A percentile compares a stretch with the other conserved stretches of the same genome.
phyloP scores from a whole-genome alignment of 441 rosid genomes.

The Daphne laureola region DNA sequence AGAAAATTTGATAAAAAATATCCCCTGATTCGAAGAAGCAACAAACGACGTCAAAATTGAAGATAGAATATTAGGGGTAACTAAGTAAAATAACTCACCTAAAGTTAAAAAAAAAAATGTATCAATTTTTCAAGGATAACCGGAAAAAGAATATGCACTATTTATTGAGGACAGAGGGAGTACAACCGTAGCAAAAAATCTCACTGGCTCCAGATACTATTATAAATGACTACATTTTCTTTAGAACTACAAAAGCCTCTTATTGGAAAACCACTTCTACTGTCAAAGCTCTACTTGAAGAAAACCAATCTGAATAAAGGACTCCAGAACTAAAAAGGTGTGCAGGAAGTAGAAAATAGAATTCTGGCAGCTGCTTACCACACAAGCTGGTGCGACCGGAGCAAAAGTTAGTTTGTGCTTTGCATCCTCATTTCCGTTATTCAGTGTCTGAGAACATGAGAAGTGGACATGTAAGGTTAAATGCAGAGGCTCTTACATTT shows the following conservation, averaged over 20 bases:
- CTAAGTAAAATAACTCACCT: too few species aligned
- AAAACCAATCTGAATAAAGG: not conserved
- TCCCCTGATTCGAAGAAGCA: too few species aligned
- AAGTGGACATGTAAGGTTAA: not conserved
- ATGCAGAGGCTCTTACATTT: not conserved
- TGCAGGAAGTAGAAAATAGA: constrained; percentile 4
- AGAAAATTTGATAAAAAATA: too few species aligned
- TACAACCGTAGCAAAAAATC: too few species aligned
- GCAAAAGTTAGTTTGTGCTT: constrained; percentile 79
- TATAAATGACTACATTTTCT: not conserved
- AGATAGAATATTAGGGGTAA: too few species aligned
- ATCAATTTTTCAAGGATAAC: too few species aligned
- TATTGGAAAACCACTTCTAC: too few species aligned
- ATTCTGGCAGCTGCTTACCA: constrained; percentile 42
- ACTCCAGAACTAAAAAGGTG: not conserved
- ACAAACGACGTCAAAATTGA: too few species aligned
- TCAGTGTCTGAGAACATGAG: constrained; percentile 54
- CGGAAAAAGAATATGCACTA: too few species aligned
- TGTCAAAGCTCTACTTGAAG: not conserved
- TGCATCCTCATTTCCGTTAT: constrained; percentile 46
- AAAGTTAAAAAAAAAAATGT: too few species aligned
- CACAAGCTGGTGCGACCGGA: constrained; percentile 98
- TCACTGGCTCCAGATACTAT: not conserved
- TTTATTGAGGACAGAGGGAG: too few species aligned
- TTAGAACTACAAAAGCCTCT: not conserved